phyloP scores from a whole-genome alignment of 2,329 filamentous ascomycete species.

The Alternaria arborescens region DNA sequence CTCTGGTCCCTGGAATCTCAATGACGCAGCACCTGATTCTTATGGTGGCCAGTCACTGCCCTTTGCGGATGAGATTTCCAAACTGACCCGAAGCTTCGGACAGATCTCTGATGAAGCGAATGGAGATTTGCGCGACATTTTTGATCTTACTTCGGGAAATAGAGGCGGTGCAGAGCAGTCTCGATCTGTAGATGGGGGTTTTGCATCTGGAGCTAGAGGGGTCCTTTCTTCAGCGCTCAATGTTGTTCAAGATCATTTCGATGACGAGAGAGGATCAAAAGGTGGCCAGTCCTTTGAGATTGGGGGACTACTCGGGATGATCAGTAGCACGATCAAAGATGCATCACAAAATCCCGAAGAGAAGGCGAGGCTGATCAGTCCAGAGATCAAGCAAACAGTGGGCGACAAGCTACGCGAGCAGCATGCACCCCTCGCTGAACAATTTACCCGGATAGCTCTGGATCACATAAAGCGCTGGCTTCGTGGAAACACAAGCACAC shows the following conservation, averaged over 20 bases:
- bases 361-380: conserved; percentile 42
- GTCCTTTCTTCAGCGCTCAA: conserved; percentile 39
- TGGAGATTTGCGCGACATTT: conserved; percentile 40
- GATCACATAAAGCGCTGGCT: conserved; percentile 46
- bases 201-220: conserved; percentile 29
- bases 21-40: conserved; percentile 38
- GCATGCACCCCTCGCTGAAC: conserved; percentile 39
- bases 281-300: conserved; percentile 33
- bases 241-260: conserved; percentile 37
- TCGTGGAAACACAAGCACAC: conserved; percentile 41
- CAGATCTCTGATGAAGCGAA: conserved; percentile 40
- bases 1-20: conserved; percentile 32
- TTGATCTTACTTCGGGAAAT: conserved; percentile 35
- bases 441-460: conserved; percentile 40
- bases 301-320: conserved; percentile 37
- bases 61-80: conserved; percentile 42
- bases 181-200: conserved; percentile 26
- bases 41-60: conserved; percentile 42
- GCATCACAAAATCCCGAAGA: conserved; percentile 41
- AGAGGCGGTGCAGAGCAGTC: conserved; percentile 18
- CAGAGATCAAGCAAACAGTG: conserved; percentile 41
- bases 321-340: conserved; percentile 41
- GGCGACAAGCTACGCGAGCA: conserved; percentile 39
- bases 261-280: conserved; percentile 25
- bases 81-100: conserved; percentile 40